Evolutionary conservation across 768 basidiomycete genomes (phyloP).

Genomic region (Daedalea quercina): DNA sequence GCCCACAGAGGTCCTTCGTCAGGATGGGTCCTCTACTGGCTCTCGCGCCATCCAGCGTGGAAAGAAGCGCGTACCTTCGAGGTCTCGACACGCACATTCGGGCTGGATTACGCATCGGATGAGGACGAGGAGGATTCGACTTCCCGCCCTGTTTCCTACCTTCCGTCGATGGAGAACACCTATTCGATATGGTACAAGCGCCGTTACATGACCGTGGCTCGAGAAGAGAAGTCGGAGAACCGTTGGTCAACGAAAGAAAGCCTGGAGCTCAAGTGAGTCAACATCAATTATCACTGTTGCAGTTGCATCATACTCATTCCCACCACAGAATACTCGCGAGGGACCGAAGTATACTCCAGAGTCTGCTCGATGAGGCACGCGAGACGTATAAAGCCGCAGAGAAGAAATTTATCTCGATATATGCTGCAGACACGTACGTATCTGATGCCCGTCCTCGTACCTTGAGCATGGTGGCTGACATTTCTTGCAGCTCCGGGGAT

Average conservation of each 20-base stretch:
- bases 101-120: conserved; percentile 1
- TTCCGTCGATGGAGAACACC: conserved; percentile 9
- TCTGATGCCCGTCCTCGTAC: not conserved
- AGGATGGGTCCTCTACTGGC: conserved; percentile 73
- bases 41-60: conserved; percentile 56
- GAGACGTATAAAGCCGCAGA: conserved; percentile 41
- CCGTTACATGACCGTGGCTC: conserved; percentile 23
- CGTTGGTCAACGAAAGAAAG: not conserved
- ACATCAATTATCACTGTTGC: too few relatives aligned
- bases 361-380: conserved; percentile 52
- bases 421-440: conserved; percentile 37
- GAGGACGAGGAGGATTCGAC: conserved; percentile 1
- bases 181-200: conserved; percentile 44
- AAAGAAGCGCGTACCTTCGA: conserved; percentile 19
- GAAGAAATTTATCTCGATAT: conserved; percentile 46
- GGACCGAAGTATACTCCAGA: conserved; percentile 35
- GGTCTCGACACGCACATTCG: conserved; percentile 14
- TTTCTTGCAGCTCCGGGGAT: conserved; percentile 27
- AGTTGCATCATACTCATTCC: too few relatives aligned
- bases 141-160: not conserved
- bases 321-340: conserved; percentile 43
- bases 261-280: too few relatives aligned
- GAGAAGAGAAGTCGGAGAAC: conserved; percentile 27
- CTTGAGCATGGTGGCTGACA: conserved; percentile 1
- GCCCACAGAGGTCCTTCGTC: too few relatives aligned